phyloP scores from a whole-genome alignment of 164 flowering plant species.

The Kalanchoe fedtschenkoi region DNA sequence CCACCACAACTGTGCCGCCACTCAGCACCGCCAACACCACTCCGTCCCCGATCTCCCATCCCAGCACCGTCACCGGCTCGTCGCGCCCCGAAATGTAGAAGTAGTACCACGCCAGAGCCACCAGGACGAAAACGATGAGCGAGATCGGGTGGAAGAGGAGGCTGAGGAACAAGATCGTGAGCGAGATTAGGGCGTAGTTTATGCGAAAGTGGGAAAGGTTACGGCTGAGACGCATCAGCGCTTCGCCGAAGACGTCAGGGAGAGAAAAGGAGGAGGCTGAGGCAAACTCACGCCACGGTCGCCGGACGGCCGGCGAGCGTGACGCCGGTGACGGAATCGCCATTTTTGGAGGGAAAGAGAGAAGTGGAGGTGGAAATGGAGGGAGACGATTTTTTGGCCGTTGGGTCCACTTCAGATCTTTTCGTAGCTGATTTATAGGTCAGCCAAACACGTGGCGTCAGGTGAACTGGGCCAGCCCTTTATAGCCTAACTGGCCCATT shows the following conservation, averaged over 20 bases:
- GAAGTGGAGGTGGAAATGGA: neutral
- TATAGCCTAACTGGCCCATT: too few relatives aligned
- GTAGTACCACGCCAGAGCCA: neutral
- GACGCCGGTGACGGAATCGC: neutral
- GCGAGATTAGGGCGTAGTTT: neutral
- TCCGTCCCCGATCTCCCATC: constrained; percentile 2
- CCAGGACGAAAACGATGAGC: neutral
- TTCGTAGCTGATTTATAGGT: too few relatives aligned
- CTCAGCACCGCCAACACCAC: neutral
- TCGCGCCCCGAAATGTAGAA: neutral
- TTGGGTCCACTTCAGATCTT: neutral
- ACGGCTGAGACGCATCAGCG: neutral
- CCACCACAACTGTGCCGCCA: neutral
- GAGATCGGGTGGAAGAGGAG: constrained; percentile 6
- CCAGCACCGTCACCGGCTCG: neutral
- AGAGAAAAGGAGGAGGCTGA: neutral
- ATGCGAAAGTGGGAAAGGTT: neutral
- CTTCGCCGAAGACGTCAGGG: neutral
- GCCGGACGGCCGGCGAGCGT: neutral
- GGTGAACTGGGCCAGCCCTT: too few relatives aligned
- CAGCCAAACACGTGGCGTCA: too few relatives aligned
- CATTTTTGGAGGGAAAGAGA: neutral
- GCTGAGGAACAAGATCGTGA: constrained; percentile 1
- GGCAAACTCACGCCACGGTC: constrained; percentile 2
- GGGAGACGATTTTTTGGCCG: neutral